These are phyloP conservation scores for Nakaseomyces nivariensis DNA, from an alignment of 1,139 yeast genomes.

Conservation along the genomic window DNA sequence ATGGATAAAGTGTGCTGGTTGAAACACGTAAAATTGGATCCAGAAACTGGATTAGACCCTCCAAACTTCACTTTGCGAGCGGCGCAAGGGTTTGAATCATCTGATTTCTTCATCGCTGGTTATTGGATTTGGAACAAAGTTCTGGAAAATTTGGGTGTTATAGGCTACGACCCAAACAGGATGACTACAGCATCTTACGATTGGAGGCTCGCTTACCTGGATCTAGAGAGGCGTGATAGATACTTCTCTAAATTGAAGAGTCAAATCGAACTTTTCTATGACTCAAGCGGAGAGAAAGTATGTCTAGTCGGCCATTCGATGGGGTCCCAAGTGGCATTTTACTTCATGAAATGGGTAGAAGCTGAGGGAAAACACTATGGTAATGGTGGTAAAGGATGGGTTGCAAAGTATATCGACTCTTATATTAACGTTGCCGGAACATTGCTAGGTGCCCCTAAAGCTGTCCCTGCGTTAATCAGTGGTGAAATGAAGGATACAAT, in stretches of 20 bases:
- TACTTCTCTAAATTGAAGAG: conserved; percentile 69
- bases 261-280: conserved; percentile 51
- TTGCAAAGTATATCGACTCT: conserved; percentile 69
- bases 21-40: conserved; percentile 79
- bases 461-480: conserved; percentile 79
- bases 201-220: conserved; percentile 88
- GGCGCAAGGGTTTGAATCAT: conserved; percentile 94
- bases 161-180: conserved; percentile 85
- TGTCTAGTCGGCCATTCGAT: conserved; percentile 87
- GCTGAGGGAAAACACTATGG: conserved; percentile 73
- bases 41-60: conserved; percentile 88
- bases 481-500: conserved; percentile 99
- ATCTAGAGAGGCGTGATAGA: conserved; percentile 76
- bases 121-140: conserved; percentile 98
- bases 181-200: conserved; percentile 91
- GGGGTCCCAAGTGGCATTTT: conserved; percentile 87
- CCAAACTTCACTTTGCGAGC: conserved; percentile 71
- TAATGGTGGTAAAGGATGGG: conserved; percentile 84
- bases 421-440: conserved; percentile 84
- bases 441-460: conserved; percentile 84
- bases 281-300: conserved; percentile 54
- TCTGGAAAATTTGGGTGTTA: conserved; percentile 81
- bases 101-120: conserved; percentile 93
- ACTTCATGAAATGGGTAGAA: conserved; percentile 93
- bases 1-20: conserved; percentile 91